A percentile compares a stretch with the other conserved stretches of the same genome.
These are phyloP conservation scores for Phytophthora crassamura DNA, from an alignment of 352 stramenopile genomes.

Conservation along the genomic window DNA sequence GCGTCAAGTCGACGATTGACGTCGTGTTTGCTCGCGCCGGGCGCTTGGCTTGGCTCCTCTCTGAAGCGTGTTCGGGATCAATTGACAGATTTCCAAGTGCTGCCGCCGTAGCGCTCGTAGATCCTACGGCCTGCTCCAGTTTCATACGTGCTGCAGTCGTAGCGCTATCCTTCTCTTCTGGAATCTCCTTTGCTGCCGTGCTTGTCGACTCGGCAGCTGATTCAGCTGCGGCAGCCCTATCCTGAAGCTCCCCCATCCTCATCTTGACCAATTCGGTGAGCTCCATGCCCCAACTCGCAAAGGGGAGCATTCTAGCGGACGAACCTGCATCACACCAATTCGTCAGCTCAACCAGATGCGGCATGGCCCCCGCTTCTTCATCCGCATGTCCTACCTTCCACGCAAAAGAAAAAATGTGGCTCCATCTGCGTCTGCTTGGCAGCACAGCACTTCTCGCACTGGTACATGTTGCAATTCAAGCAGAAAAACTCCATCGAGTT, in stretches of 20 bases:
- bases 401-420: constrained; percentile 61
- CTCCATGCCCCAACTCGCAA: constrained; percentile 49
- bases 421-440: constrained; percentile 40
- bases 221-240: constrained; percentile 15
- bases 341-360: background rate
- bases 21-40: constrained; percentile 6
- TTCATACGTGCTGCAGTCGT: constrained; percentile 23
- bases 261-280: constrained; percentile 59
- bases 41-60: constrained; percentile 24
- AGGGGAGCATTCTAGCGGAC: constrained; percentile 47
- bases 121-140: constrained; percentile 16
- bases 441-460: constrained; percentile 67
- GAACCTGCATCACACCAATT: constrained; percentile 29
- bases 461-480: constrained; percentile 54
- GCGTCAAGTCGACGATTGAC: constrained; percentile 49
- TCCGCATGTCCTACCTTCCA: constrained; percentile 46
- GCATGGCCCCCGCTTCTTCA: background rate
- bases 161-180: constrained; percentile 14
- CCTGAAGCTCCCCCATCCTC: constrained; percentile 38
- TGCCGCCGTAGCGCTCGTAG: constrained; percentile 18
- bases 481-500: constrained; percentile 64
- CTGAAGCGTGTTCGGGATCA: background rate
- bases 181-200: background rate
- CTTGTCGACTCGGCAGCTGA: background rate
- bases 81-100: constrained; percentile 41